A percentile compares a stretch with the other conserved stretches of the same genome.
Conservation (phyloP, 2,329 filamentous ascomycete genomes). For the Botryotinia convoluta region DNA sequence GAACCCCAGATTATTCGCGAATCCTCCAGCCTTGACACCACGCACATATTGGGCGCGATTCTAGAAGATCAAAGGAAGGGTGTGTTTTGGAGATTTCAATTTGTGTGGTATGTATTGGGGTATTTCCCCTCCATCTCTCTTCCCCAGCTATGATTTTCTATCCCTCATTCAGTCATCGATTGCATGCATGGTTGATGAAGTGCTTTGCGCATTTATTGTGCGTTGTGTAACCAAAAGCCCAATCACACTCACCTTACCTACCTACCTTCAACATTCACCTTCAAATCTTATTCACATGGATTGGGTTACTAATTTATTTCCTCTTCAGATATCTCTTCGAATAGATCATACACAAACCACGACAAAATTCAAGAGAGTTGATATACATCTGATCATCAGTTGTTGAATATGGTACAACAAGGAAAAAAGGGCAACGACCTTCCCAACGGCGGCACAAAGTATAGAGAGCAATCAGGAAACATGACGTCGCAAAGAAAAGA, state of each 20-base stretch:
- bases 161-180: background rate
- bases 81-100: conserved; percentile 23
- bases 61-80: conserved; percentile 20
- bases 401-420: conserved; percentile 58
- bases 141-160: background rate
- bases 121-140: background rate
- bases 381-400: conserved; percentile 6
- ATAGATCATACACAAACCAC: background rate
- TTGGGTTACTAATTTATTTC: background rate
- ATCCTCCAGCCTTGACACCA: conserved; percentile 23
- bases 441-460: conserved; percentile 47
- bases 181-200: conserved; percentile 4
- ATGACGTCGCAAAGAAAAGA: conserved; percentile 64
- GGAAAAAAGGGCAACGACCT: conserved; percentile 42
- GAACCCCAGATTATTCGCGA: conserved; percentile 29
- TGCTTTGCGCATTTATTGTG: conserved; percentile 17
- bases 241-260: background rate
- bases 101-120: conserved; percentile 23
- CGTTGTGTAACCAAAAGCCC: background rate
- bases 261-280: background rate
- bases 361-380: background rate
- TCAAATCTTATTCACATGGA: background rate
- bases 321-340: conserved; percentile 17
- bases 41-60: conserved; percentile 28
- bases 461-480: conserved; percentile 46